phyloP scores from a whole-genome alignment of 2,329 filamentous ascomycete species.

The Dendrostoma leiphaemia region DNA sequence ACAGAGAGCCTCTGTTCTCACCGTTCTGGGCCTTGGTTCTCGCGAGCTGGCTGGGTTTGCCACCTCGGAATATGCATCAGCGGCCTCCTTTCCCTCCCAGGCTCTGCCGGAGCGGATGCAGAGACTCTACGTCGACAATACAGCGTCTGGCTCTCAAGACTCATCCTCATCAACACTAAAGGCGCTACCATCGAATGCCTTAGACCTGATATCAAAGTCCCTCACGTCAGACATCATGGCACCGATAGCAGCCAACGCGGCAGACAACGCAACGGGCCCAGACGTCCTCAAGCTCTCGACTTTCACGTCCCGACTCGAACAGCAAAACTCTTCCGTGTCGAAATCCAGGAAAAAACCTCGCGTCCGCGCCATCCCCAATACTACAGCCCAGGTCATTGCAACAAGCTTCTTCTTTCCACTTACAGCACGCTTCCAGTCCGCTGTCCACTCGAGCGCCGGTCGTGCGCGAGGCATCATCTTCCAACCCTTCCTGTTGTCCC shows the following conservation, averaged over 20 bases:
- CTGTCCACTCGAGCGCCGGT: slow-evolving; percentile 39
- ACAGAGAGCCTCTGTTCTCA: slow-evolving; percentile 79
- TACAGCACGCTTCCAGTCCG: slow-evolving; percentile 74
- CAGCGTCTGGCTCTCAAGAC: slow-evolving; percentile 23
- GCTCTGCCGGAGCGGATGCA: slow-evolving; percentile 72
- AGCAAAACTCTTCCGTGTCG: slow-evolving; percentile 48
- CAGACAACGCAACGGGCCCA: slow-evolving; percentile 76
- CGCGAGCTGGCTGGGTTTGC: slow-evolving; percentile 82
- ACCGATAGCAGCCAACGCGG: slow-evolving; percentile 78
- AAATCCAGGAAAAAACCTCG: slow-evolving; percentile 32
- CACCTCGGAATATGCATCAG: slow-evolving; percentile 47
- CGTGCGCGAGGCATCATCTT: slow-evolving; percentile 61
- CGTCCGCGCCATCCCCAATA: slow-evolving; percentile 66
- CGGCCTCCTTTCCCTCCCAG: slow-evolving; percentile 74
- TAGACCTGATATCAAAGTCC: slow-evolving; percentile 66
- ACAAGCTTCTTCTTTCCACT: slow-evolving; percentile 84
- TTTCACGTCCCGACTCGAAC: slow-evolving; percentile 75
- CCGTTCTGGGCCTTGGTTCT: slow-evolving; percentile 76
- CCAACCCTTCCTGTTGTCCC: slow-evolving; percentile 70
- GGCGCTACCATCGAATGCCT: slow-evolving; percentile 53
- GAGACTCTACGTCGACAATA: slow-evolving; percentile 57
- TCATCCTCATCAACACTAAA: slow-evolving; percentile 40
- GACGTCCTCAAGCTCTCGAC: slow-evolving; percentile 84
- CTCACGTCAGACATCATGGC: slow-evolving; percentile 73
- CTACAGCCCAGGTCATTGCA: slow-evolving; percentile 72